Conservation (phyloP, 2,329 filamentous ascomycete genomes). For the Cercospora sp. region DNA sequence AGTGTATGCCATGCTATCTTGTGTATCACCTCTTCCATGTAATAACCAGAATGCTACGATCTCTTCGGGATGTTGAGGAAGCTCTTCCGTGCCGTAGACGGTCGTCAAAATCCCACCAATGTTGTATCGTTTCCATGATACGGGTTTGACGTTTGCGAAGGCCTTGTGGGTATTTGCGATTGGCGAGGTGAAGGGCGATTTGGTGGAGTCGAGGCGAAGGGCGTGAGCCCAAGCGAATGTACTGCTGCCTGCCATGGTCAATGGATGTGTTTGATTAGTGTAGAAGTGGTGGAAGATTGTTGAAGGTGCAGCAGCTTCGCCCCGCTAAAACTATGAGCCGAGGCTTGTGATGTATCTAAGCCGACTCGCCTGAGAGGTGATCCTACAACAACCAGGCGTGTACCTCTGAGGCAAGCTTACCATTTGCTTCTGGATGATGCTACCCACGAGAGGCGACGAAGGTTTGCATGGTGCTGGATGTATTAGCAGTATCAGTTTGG, state of each 20-base stretch:
- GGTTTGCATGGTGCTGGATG: neutral
- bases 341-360: neutral
- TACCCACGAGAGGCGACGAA: neutral
- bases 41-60: conserved; percentile 88
- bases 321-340: conserved; percentile 2
- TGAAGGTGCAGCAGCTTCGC: neutral
- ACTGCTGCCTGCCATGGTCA: conserved; percentile 30
- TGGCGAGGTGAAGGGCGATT: conserved; percentile 38
- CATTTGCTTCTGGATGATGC: neutral
- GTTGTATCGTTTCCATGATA: conserved; percentile 67
- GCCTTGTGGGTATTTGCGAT: conserved; percentile 35
- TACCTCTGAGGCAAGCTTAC: neutral
- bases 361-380: neutral
- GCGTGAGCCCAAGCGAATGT: conserved; percentile 39
- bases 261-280: neutral
- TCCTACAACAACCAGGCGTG: neutral
- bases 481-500: neutral
- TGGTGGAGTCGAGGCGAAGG: conserved; percentile 34
- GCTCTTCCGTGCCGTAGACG: conserved; percentile 77
- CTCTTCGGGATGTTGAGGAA: conserved; percentile 53
- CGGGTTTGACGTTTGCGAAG: conserved; percentile 37
- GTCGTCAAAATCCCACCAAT: conserved; percentile 78
- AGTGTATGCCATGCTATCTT: conserved; percentile 72
- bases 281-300: neutral
- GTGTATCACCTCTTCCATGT: conserved; percentile 71